Evolutionary conservation across 768 basidiomycete species (phyloP), one percentile per base, ranked within the genome.

Genomic region (Daedalea quercina): DNA sequence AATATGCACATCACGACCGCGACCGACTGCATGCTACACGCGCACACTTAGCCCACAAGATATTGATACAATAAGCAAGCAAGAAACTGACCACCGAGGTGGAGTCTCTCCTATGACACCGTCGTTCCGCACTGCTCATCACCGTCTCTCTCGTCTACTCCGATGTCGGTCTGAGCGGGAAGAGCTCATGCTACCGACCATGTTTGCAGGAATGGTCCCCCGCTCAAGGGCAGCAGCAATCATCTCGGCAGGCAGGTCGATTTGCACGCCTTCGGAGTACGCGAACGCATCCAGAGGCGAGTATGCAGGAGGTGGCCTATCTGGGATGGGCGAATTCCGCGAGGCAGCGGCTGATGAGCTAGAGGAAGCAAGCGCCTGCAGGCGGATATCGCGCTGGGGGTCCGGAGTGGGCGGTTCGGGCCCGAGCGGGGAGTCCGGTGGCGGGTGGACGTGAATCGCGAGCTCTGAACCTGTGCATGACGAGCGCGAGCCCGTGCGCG

Each of bases 241-340:
- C 53, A 95, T 80, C 60, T 96, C 94, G 31, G 93, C 90, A 23
- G 94, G 94, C 31, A 96, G 74, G 69, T 96, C 91, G 45, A 94
- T 84, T 48, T 90, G 89, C n/a, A 95, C 90, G 26, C 93, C 94
- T 40, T 91, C 92, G 48, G 83, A 74, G 62, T 91, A 90, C 23
- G 82, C 78, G 60, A 76, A 87, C n/a, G 89, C 84, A 63, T 92
- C 90, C 62, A 92, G 69, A n/a, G 90, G 90, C 6, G 90, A 90
- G 70, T 93, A 93, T 17, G 87, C 88, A 23, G 91, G 91, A 20
- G 90, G 90, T 23, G 68, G 62, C 51, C 67, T 55, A 59, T 70
- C 63, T 59, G 72, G 60, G 53, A 52, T 54, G 41, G 53, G 45
- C 26, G 49, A 51, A 44, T 53, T 51, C 50, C 56, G 47, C 40